A percentile compares a stretch with the other conserved stretches of the same genome.
phyloP scores from a whole-genome alignment of 257 asterid genomes.

The Lantana camara region DNA sequence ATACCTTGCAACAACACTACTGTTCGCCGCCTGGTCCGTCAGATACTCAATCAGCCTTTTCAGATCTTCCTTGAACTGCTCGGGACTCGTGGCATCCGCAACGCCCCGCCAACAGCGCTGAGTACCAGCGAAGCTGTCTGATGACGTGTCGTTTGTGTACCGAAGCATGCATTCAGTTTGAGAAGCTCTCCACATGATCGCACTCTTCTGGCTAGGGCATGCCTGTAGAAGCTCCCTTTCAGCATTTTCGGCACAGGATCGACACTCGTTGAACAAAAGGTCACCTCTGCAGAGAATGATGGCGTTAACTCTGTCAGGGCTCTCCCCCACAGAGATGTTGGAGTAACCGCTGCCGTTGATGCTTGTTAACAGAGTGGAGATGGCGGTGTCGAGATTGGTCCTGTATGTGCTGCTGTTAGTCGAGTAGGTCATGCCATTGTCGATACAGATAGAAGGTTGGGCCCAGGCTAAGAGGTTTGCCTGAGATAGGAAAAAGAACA shows the following conservation, averaged over 20 bases:
- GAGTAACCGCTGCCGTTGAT: slow-evolving; percentile 11
- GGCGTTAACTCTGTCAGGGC: slow-evolving; percentile 24
- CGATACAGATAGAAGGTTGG: neutral
- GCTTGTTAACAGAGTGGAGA: slow-evolving; percentile 17
- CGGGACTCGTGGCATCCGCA: neutral
- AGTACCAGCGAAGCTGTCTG: neutral
- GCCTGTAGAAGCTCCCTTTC: neutral
- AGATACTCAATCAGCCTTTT: slow-evolving; percentile 3
- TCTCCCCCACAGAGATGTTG: slow-evolving; percentile 23
- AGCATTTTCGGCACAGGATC: neutral
- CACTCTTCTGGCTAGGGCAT: slow-evolving; percentile 23
- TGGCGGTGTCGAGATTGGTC: slow-evolving; percentile 19
- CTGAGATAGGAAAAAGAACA: no score
- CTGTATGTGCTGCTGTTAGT: slow-evolving; percentile 22
- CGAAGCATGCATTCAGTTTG: slow-evolving; percentile 10
- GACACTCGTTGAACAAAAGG: neutral
- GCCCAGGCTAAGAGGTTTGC: neutral
- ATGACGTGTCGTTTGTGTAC: slow-evolving; percentile 23
- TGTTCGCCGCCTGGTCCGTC: slow-evolving; percentile 20
- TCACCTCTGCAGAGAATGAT: slow-evolving; percentile 30
- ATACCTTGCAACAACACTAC: no score
- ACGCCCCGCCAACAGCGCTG: neutral
- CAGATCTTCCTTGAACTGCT: slow-evolving; percentile 6
- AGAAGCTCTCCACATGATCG: slow-evolving; percentile 15
- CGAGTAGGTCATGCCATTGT: slow-evolving; percentile 20